phyloP scores from a whole-genome alignment of 768 basidiomycete genomes.

The Mycena pura region DNA sequence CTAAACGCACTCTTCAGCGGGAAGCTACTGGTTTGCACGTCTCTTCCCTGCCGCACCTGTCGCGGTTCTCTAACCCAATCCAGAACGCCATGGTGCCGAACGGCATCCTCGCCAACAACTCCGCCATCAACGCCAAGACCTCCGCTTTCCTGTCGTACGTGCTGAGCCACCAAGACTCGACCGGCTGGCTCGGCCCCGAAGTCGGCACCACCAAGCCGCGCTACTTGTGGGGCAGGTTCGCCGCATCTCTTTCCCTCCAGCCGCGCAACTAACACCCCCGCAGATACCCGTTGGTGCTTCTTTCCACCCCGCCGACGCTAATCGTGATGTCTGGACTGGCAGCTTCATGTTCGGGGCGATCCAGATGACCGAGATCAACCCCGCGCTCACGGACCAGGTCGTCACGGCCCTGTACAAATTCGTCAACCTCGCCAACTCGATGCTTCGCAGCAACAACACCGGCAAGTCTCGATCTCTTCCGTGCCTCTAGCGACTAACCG shows the following conservation, averaged over 20 bases:
- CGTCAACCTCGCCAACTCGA: constrained; percentile 56
- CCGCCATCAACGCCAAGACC: constrained; percentile 53
- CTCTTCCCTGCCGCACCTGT: not conserved
- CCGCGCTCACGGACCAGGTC: constrained; percentile 50
- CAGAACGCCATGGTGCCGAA: constrained; percentile 64
- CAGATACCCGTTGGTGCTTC: constrained; percentile 10
- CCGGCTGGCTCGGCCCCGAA: constrained; percentile 64
- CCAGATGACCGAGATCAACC: constrained; percentile 58
- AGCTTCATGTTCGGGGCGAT: constrained; percentile 56
- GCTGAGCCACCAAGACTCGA: constrained; percentile 55
- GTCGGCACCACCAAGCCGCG: constrained; percentile 59
- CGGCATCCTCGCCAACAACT: constrained; percentile 52
- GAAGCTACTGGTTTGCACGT: constrained; percentile 66
- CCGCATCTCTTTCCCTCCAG: not conserved
- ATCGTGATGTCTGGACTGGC: too few relatives aligned
- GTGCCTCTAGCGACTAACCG: too few relatives aligned
- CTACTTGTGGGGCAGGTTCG: constrained; percentile 59
- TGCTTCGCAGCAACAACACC: constrained; percentile 48
- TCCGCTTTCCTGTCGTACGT: constrained; percentile 58
- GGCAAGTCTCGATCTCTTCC: constrained; percentile 33
- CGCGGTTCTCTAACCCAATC: not conserved
- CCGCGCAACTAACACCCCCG: not conserved
- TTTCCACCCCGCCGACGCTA: too few relatives aligned
- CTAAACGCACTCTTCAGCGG: constrained; percentile 41
- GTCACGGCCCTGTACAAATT: constrained; percentile 61